Evolutionary conservation across 2,329 filamentous ascomycete species (phyloP), one percentile per base, ranked within the genome.

Genomic region (Ceratocystis eucalypticola): DNA sequence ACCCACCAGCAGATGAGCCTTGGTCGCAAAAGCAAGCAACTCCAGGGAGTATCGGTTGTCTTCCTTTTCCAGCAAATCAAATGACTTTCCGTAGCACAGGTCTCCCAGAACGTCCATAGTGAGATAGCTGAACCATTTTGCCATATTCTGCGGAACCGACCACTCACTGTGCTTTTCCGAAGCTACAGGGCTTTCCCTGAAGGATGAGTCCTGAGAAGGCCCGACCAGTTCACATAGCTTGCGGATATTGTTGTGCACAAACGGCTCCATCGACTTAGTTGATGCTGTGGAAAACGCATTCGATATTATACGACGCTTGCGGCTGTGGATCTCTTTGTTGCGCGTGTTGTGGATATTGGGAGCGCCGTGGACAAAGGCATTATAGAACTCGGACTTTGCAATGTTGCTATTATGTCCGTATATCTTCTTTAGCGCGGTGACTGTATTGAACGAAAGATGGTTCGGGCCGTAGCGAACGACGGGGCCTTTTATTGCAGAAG

Each of bases 401-500:
- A 87, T 83, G 68, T 86, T 86, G 12, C 44, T 44, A 62, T 79
- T 78, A 77, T 85, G 84, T 69, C 84, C 83, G 75, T 87, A 86
- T 69, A 88, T 86, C 20, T 84, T 81, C 73, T 84, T 84, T 67
- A 89, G 77, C 0, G 88, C 87, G 6, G 81, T 80, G 68, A 82
- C 82, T 65, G 84, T 86, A 79, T 94, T 93, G 77, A 95, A 84
- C 0, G 86, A 89, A 53, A 96, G 77, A 68, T 83, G 84, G 74
- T 91, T 90, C 57, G 90, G 90, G 0, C 88, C 88, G 70, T 88
- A 89, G 33, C 90, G 88, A n/a, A 93, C 87, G 63, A 85, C 74
- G n/a, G 79, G 77, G 70, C 84, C 83, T 84, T 30, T 7, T 48
- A 41, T 5, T 57, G 20, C 44, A 3, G 12, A 55, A 15, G 30